Percentiles rank a stretch among this genome's conserved stretches.
phyloP scores from a whole-genome alignment of 2,329 filamentous ascomycete genomes.

The Hypoxylon sp. region DNA sequence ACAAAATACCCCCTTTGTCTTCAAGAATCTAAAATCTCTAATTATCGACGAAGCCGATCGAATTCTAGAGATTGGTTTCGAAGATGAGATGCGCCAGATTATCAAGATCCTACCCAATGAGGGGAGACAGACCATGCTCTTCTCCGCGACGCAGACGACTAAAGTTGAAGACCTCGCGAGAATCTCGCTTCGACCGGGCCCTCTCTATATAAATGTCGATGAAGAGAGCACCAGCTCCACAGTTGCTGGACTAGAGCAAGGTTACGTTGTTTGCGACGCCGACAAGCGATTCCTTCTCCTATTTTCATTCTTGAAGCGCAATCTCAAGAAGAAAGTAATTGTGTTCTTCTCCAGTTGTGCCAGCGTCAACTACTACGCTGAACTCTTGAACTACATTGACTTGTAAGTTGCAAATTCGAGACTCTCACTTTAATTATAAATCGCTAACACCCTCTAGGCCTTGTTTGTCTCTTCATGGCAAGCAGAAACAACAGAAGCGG shows the following conservation, averaged over 20 bases:
- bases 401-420: constrained; percentile 69
- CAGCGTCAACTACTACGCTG: constrained; percentile 95
- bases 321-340: constrained; percentile 96
- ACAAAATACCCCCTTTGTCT: constrained; percentile 88
- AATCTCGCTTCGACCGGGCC: constrained; percentile 91
- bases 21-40: constrained; percentile 76
- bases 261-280: constrained; percentile 92
- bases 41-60: constrained; percentile 98
- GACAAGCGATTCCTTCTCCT: constrained; percentile 94
- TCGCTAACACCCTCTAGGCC: constrained; percentile 39
- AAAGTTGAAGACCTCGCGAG: constrained; percentile 97
- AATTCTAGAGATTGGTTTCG: constrained; percentile 97
- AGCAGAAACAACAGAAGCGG: constrained; percentile 99
- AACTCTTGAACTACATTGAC: constrained; percentile 98
- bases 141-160: constrained; percentile 97
- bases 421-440: background rate
- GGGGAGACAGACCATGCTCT: constrained; percentile 95
- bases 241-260: constrained; percentile 93
- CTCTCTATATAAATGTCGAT: constrained; percentile 97
- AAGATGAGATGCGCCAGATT: constrained; percentile 98
- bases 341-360: constrained; percentile 96
- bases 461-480: constrained; percentile 80
- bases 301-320: constrained; percentile 90
- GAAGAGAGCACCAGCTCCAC: constrained; percentile 90
- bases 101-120: constrained; percentile 93